Percentiles rank a stretch among this genome's conserved stretches.
These are phyloP conservation scores for Mycosphaerella sp. DNA, from an alignment of 2,329 filamentous ascomycete species.

Conservation along the genomic window DNA sequence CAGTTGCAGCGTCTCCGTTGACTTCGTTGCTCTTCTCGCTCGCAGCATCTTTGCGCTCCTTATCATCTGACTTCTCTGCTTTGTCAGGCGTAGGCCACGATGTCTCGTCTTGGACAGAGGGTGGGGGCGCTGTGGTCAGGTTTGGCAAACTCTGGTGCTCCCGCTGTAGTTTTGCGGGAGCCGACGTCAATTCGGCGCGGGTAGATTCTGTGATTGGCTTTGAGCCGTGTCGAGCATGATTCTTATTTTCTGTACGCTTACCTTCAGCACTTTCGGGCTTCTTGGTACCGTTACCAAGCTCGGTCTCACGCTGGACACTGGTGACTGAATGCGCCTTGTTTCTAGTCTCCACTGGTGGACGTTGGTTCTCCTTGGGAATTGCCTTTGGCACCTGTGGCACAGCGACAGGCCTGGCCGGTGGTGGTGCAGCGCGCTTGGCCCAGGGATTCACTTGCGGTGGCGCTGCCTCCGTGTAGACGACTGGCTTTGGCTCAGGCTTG, in stretches of 20 bases:
- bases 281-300: conserved; percentile 12
- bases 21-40: conserved; percentile 61
- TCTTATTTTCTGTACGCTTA: conserved; percentile 20
- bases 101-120: conserved; percentile 67
- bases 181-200: conserved; percentile 5
- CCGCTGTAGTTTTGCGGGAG: conserved; percentile 15
- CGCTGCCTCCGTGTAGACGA: conserved; percentile 70
- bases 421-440: conserved; percentile 68
- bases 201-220: conserved; percentile 16
- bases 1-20: conserved; percentile 50
- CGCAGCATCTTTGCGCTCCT: conserved; percentile 62
- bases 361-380: conserved; percentile 28
- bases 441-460: conserved; percentile 82
- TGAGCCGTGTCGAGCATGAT: conserved; percentile 18
- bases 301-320: conserved; percentile 14
- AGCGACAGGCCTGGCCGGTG: conserved; percentile 44
- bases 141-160: conserved; percentile 27
- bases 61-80: conserved; percentile 56
- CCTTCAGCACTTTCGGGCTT: conserved; percentile 21
- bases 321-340: conserved; percentile 27
- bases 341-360: conserved; percentile 22
- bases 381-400: conserved; percentile 17
- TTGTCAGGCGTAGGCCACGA: conserved; percentile 85
- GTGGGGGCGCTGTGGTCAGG: conserved; percentile 44
- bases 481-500: conserved; percentile 42